Conservation (phyloP, 2,329 filamentous ascomycete genomes). For the Coleophoma cylindrospora region DNA sequence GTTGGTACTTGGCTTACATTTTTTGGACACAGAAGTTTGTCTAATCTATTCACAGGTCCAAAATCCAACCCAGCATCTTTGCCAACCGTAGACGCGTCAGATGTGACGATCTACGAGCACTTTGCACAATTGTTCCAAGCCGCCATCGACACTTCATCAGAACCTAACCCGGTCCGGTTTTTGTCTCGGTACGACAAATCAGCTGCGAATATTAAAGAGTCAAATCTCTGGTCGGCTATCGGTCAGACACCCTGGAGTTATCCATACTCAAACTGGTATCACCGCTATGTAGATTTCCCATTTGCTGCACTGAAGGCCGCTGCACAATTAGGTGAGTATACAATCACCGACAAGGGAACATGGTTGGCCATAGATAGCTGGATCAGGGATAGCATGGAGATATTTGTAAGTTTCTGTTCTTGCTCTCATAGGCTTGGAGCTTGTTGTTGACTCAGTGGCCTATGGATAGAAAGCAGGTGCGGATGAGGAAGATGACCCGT, state of each 20-base stretch:
- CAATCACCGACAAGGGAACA: constrained; percentile 40
- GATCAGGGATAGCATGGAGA: constrained; percentile 27
- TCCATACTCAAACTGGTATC: constrained; percentile 40
- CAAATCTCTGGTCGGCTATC: constrained; percentile 37
- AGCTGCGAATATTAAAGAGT: constrained; percentile 44
- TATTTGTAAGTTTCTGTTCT: constrained; percentile 23
- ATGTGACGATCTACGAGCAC: constrained; percentile 22
- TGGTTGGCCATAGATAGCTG: constrained; percentile 31
- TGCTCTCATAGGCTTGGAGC: not conserved
- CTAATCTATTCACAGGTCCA: constrained; percentile 11
- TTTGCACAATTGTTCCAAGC: constrained; percentile 28
- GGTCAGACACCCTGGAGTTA: constrained; percentile 42
- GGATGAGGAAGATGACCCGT: constrained; percentile 29
- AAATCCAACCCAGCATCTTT: constrained; percentile 29
- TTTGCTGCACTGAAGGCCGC: constrained; percentile 38
- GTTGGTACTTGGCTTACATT: constrained; percentile 28
- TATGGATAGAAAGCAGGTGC: constrained; percentile 23
- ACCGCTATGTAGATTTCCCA: constrained; percentile 39
- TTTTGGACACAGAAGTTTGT: not conserved
- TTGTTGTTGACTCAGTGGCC: not conserved
- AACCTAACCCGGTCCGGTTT: constrained; percentile 32
- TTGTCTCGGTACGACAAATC: constrained; percentile 42
- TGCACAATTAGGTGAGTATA: constrained; percentile 37
- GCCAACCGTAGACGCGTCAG: constrained; percentile 17
- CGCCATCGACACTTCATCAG: constrained; percentile 27